Evolutionary conservation across 2,329 filamentous ascomycete species (phyloP), one percentile per base, ranked within the genome.

Genomic region (Paracamarosporium sp.): DNA sequence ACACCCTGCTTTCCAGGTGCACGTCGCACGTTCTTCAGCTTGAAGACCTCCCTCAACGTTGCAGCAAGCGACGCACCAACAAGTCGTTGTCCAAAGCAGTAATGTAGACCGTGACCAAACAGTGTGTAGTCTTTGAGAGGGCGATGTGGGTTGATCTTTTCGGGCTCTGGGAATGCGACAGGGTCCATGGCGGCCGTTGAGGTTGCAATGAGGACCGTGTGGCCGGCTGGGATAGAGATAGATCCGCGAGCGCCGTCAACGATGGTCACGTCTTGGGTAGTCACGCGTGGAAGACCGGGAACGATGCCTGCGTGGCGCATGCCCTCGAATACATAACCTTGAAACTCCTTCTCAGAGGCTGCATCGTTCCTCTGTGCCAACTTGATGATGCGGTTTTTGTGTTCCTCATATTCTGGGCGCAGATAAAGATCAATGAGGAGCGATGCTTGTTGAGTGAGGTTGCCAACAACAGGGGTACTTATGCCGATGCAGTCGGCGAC

Each of bases 261-360:
- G 76, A 64, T 86, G 85, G 30, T 84, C 76, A 2, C 58, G 35
- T 75, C 71, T 48, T 62, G 75, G 15, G 78, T 75, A 3, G 81
- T 82, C 11, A 83, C 75, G 52, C 82, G 81, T n/a, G 81, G 80
- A 1, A 85, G 70, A n/a, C 82, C 82, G 0, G 82, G 82, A 1
- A 84, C 79, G 1, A 82, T 79, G 17, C 81, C 81, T 5, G 80
- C 80, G 63, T 83, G 82, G 11, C 83, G 79, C 80, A 85, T 84
- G 40, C 82, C 83, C 66, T 85, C 83, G 60, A 78, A 83, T 2
- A 85, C 82, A 68, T 82, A 85, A 12, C 82, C 82, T 61, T 82
- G 80, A 1, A 85, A 76, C 63, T 85, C 82, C 2, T 63, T 59
- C 92, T 92, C 80, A 90, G 82, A 77, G 1, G 72, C 70, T 4